Evolutionary conservation across 2,329 filamentous ascomycete genomes (phyloP), one percentile per base, ranked within the genome.

Genomic region (Botryotinia globosa): DNA sequence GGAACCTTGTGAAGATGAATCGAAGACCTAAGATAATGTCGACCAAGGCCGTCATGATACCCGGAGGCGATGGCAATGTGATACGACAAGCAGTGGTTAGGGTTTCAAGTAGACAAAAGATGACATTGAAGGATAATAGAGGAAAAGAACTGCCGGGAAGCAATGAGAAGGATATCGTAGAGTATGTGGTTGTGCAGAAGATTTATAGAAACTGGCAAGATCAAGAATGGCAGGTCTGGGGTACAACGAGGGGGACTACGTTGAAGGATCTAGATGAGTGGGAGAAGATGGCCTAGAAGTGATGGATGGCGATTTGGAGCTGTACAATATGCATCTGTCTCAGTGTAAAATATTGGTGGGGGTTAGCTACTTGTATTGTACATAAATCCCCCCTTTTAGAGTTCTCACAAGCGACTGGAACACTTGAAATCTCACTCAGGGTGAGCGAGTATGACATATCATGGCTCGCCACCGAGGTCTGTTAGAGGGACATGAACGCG

Each of bases 181-280:
- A 94, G 83, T 88, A 92, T 78, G 75, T 93, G 7, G 89, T 92
- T 56, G 76, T 93, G 63, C 87, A 89, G 78, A 82, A 81, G 64
- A 81, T 78, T 86, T 32, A 87, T 83, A 75, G 69, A 63, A 74
- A 77, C 3, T 84, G 84, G 48, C 79, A 83, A 78, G 80, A 84
- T 72, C 82, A 80, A 42, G 83, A 85, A 3, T 93, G 91, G 91
- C 85, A 84, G 79, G 81, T 92, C 68, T 91, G 90, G 87, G 91
- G 91, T 22, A 91, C 88, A 32, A 82, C 88, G 44, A 80, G 85
- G 59, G 85, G 87, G 77, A 88, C 86, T 20, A 86, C 85, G 1
- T 79, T 86, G 64, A 76, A 78, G 73, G 75, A 76, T 69, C 12
- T 78, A 10, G 63, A 78, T 14, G 14, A 72, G 18, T 72, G 71